Percentiles rank a stretch among this genome's conserved stretches.
These are phyloP conservation scores for Astrocystis sublimbata DNA, from an alignment of 495 filamentous ascomycete species.

Conservation along the genomic window DNA sequence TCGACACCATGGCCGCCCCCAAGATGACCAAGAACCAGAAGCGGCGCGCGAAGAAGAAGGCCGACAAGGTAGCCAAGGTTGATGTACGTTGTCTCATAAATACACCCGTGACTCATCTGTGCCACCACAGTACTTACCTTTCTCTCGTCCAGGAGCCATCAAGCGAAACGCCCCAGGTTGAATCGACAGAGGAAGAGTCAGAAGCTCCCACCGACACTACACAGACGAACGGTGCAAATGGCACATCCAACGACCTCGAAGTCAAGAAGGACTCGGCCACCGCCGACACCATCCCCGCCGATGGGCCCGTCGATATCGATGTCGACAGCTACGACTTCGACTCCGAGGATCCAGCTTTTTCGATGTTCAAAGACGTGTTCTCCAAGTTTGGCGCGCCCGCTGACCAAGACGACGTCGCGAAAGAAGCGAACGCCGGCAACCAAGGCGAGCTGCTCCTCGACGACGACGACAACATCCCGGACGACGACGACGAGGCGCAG, in stretches of 20 bases:
- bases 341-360: constrained; percentile 74
- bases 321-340: constrained; percentile 47
- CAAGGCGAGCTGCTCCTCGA: constrained; percentile 87
- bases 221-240: constrained; percentile 26
- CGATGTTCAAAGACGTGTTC: constrained; percentile 78
- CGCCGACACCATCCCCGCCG: constrained; percentile 42
- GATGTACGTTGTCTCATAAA: constrained; percentile 34
- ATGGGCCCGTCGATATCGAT: constrained; percentile 43
- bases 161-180: constrained; percentile 23
- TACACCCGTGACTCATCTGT: constrained; percentile 2
- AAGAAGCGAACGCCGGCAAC: constrained; percentile 64
- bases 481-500: constrained; percentile 76
- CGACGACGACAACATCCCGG: constrained; percentile 85
- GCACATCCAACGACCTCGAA: constrained; percentile 35
- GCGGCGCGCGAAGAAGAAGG: constrained; percentile 87
- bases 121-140: constrained; percentile 20
- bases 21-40: constrained; percentile 85
- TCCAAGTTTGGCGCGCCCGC: constrained; percentile 64
- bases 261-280: constrained; percentile 42
- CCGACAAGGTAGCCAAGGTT: constrained; percentile 64
- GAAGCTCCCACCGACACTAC: constrained; percentile 30
- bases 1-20: constrained; percentile 51
- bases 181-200: constrained; percentile 26
- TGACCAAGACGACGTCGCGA: constrained; percentile 57
- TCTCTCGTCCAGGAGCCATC: constrained; percentile 21